These are phyloP conservation scores for Phytophthora sp. DNA, from an alignment of 352 stramenopile genomes.

Conservation along the genomic window DNA sequence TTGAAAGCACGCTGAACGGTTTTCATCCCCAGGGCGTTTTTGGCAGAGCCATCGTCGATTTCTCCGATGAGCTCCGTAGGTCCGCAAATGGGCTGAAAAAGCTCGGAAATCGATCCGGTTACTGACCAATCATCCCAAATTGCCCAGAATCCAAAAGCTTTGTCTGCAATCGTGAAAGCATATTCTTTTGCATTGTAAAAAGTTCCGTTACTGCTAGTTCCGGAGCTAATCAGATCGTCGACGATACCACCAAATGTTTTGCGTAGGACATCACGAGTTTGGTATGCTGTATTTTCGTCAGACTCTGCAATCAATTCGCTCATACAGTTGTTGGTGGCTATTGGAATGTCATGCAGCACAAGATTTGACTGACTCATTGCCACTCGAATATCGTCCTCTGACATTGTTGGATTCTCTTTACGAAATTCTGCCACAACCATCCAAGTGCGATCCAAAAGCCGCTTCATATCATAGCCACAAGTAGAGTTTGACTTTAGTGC, in stretches of 20 bases:
- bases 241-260: conserved; percentile 46
- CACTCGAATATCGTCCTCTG: conserved; percentile 13
- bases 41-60: conserved; percentile 36
- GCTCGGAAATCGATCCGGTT: conserved; percentile 36
- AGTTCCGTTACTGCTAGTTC: conserved; percentile 26
- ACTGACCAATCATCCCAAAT: conserved; percentile 40
- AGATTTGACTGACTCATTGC: conserved; percentile 28
- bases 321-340: conserved; percentile 32
- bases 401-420: conserved; percentile 15
- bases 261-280: conserved; percentile 40
- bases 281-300: conserved; percentile 8
- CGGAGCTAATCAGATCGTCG: conserved; percentile 33
- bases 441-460: conserved; percentile 14
- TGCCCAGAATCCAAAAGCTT: conserved; percentile 34
- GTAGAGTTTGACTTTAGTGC: conserved; percentile 13
- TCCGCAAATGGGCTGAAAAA: conserved; percentile 47
- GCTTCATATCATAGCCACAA: conserved; percentile 19
- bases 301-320: conserved; percentile 23
- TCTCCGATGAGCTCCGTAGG: conserved; percentile 39
- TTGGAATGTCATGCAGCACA: conserved; percentile 45
- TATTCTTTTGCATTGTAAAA: conserved; percentile 29
- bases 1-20: conserved; percentile 39
- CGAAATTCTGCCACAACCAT: conserved; percentile 12
- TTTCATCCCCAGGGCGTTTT: conserved; percentile 33
- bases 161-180: conserved; percentile 32